phyloP scores from a whole-genome alignment of 331 rosid species.

The Quercus tomentella region DNA sequence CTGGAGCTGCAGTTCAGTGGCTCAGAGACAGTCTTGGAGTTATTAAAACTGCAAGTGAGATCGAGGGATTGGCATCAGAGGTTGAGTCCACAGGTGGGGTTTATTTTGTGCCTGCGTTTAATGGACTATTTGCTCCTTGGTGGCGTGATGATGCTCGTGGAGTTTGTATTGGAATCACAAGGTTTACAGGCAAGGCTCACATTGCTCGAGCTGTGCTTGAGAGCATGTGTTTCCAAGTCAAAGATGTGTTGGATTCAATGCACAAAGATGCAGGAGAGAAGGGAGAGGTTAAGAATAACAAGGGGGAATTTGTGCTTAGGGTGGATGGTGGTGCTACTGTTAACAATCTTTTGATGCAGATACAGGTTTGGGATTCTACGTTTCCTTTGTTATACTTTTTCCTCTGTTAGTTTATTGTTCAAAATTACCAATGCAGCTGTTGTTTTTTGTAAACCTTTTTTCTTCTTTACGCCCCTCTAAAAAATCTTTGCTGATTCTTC shows the following conservation, averaged over 20 bases:
- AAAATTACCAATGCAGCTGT: background rate
- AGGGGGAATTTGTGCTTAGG: conserved; percentile 55
- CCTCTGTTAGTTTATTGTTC: conserved; percentile 1
- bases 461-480: background rate
- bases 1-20: conserved; percentile 99
- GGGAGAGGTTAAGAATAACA: conserved; percentile 28
- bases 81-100: conserved; percentile 73
- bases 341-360: conserved; percentile 84
- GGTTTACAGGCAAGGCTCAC: conserved; percentile 79
- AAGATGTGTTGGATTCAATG: conserved; percentile 86
- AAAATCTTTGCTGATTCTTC: conserved; percentile 4
- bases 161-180: conserved; percentile 72
- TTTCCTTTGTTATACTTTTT: background rate
- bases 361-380: conserved; percentile 59
- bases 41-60: conserved; percentile 56
- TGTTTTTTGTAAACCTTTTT: background rate
- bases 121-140: conserved; percentile 92
- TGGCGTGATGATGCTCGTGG: conserved; percentile 99
- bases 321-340: conserved; percentile 92
- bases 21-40: conserved; percentile 81
- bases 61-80: conserved; percentile 59
- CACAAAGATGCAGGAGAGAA: conserved; percentile 50
- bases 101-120: conserved; percentile 93
- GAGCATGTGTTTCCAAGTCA: conserved; percentile 90
- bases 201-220: conserved; percentile 90